Percentiles rank a stretch among this genome's conserved stretches.
These are phyloP conservation scores for Rhynchospora tenuis DNA, from an alignment of 176 grass and related monocot genomes.

Conservation along the genomic window DNA sequence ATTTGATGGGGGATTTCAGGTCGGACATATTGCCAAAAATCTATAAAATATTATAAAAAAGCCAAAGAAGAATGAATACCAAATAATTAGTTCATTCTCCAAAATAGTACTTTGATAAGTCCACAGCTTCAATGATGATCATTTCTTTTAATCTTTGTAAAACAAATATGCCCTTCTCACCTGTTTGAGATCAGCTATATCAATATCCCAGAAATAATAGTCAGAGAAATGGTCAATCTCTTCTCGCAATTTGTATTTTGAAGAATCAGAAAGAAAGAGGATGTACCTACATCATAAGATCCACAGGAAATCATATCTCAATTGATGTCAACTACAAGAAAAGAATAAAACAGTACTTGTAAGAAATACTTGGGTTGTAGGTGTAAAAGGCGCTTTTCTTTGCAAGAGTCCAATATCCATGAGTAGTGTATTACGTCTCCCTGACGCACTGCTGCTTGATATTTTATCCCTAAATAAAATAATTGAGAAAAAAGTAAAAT, in stretches of 20 bases:
- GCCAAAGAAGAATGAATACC: constrained; percentile 18
- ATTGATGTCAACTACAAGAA: constrained; percentile 9
- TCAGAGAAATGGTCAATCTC: constrained; percentile 77
- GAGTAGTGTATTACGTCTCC: constrained; percentile 88
- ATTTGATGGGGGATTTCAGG: constrained; percentile 34
- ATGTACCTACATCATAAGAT: constrained; percentile 53
- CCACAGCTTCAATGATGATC: constrained; percentile 16
- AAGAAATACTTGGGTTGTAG: constrained; percentile 62
- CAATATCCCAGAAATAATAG: constrained; percentile 81
- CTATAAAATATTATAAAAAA: constrained; percentile 34
- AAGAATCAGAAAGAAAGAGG: constrained; percentile 68
- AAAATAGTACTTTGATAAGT: constrained; percentile 1
- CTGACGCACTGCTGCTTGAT: constrained; percentile 57
- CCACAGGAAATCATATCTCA: constrained; percentile 18
- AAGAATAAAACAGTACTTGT: constrained; percentile 6
- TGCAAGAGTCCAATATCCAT: constrained; percentile 88
- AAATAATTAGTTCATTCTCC: constrained; percentile 15
- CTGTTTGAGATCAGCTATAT: constrained; percentile 80
- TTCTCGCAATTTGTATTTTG: constrained; percentile 61
- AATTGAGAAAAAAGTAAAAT: neutral
- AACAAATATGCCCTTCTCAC: constrained; percentile 20
- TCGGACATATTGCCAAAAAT: constrained; percentile 66
- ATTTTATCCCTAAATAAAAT: constrained; percentile 67
- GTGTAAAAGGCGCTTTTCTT: constrained; percentile 64
- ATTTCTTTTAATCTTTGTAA: constrained; percentile 21